Evolutionary conservation across 306 rosid species (phyloP).

Genomic region (Medicago arabica): DNA sequence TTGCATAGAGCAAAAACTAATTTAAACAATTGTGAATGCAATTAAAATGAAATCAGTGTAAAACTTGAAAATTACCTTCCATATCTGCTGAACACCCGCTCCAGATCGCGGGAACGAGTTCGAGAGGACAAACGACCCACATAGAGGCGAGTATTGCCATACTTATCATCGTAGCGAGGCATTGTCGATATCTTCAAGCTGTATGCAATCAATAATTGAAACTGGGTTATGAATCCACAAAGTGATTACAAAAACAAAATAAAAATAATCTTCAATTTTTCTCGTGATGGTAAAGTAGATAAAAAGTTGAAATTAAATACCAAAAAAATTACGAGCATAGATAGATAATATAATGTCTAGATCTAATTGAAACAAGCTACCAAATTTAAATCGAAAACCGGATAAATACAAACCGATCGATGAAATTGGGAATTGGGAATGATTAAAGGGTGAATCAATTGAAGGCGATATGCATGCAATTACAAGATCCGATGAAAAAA

Average conservation of each 20-base stretch:
- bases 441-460: background rate
- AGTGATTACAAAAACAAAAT: background rate
- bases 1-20: background rate
- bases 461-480: background rate
- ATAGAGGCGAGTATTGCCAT: constrained; percentile 72
- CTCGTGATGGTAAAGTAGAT: background rate
- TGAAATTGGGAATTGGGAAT: background rate
- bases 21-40: background rate
- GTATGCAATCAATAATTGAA: constrained; percentile 23
- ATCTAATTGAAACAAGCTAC: constrained; percentile 7
- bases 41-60: too few relatives aligned
- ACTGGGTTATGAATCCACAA: background rate
- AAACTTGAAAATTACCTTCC: constrained; percentile 58
- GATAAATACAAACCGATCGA: background rate
- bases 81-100: constrained; percentile 68
- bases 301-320: background rate
- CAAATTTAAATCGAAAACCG: background rate
- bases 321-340: background rate
- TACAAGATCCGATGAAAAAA: background rate
- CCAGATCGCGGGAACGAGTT: constrained; percentile 78
- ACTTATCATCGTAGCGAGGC: constrained; percentile 86
- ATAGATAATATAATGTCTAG: background rate
- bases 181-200: constrained; percentile 44
- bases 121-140: constrained; percentile 75
- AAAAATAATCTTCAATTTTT: background rate